A percentile compares a stretch with the other conserved stretches of the same genome.
These are phyloP conservation scores for Geotrichum klebahnii DNA, from an alignment of 1,139 yeast genomes.

Conservation along the genomic window DNA sequence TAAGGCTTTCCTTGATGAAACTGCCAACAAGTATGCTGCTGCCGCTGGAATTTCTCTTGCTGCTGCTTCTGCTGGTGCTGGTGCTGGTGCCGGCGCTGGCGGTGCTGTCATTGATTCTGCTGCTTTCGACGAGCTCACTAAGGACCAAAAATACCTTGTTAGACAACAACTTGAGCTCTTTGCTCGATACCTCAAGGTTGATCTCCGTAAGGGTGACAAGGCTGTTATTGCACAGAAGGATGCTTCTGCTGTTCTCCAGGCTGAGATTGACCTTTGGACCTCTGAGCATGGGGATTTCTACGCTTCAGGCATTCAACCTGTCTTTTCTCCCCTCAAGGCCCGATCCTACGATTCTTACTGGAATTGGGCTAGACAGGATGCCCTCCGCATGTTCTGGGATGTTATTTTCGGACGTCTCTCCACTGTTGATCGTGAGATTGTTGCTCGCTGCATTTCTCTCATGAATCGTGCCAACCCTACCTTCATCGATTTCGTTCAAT, in stretches of 20 bases:
- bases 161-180: slow-evolving; percentile 92
- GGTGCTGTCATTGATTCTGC: slow-evolving; percentile 94
- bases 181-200: slow-evolving; percentile 91
- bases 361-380: slow-evolving; percentile 99
- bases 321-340: slow-evolving; percentile 86
- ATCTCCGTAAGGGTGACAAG: slow-evolving; percentile 86
- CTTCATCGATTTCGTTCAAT: slow-evolving; percentile 92
- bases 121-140: slow-evolving; percentile 88
- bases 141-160: slow-evolving; percentile 84
- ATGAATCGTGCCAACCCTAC: slow-evolving; percentile 97
- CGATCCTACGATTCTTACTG: slow-evolving; percentile 96
- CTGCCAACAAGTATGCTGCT: slow-evolving; percentile 82
- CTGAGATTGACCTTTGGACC: slow-evolving; percentile 88
- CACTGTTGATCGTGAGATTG: slow-evolving; percentile 91
- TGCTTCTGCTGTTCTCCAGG: slow-evolving; percentile 76
- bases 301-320: slow-evolving; percentile 86
- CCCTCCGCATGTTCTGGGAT: slow-evolving; percentile 88
- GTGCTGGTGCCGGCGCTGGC: slow-evolving; percentile 54
- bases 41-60: slow-evolving; percentile 72
- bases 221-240: slow-evolving; percentile 81
- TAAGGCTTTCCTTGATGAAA: slow-evolving; percentile 75
- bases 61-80: slow-evolving; percentile 57
- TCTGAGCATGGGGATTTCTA: slow-evolving; percentile 94
- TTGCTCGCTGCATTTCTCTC: slow-evolving; percentile 90
- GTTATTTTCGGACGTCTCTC: slow-evolving; percentile 89